A percentile compares a stretch with the other conserved stretches of the same genome.
These are phyloP conservation scores for Canavalia ensiformis DNA, from an alignment of 306 rosid species.

Conservation along the genomic window DNA sequence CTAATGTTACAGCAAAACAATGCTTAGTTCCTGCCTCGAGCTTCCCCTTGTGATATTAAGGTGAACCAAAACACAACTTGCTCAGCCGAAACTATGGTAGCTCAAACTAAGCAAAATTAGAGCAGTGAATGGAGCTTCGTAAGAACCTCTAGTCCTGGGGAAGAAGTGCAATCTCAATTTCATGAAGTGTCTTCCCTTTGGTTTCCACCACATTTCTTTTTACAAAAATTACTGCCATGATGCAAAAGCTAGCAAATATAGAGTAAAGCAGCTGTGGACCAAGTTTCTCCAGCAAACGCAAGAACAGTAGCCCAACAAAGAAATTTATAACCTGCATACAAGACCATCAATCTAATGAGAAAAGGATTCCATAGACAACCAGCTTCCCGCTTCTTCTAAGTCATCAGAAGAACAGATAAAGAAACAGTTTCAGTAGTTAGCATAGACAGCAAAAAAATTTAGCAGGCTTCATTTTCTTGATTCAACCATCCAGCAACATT, in stretches of 20 bases:
- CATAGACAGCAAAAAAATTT: constrained; percentile 11
- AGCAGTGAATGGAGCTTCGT: constrained; percentile 13
- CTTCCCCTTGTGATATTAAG: constrained; percentile 36
- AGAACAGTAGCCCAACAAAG: constrained; percentile 91
- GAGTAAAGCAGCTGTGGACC: constrained; percentile 87
- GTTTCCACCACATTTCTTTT: constrained; percentile 93
- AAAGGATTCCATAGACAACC: constrained; percentile 2
- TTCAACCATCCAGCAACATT: constrained; percentile 27
- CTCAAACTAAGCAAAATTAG: constrained; percentile 24
- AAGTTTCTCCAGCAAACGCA: constrained; percentile 83
- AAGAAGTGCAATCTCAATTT: constrained; percentile 97
- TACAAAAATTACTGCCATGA: constrained; percentile 83
- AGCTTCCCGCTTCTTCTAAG: constrained; percentile 16
- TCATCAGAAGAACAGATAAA: constrained; percentile 14
- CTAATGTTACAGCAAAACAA: constrained; percentile 18
- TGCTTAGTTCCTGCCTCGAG: constrained; percentile 44
- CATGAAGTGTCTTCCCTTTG: constrained; percentile 96
- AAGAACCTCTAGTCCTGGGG: constrained; percentile 69
- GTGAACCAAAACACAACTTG: constrained; percentile 10
- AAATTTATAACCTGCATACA: constrained; percentile 83
- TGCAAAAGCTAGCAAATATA: constrained; percentile 74
- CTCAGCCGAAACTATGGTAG: constrained; percentile 38
- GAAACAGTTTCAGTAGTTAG: constrained; percentile 24
- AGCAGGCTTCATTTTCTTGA: constrained; percentile 22
- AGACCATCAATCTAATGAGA: constrained; percentile 34